A percentile compares a stretch with the other conserved stretches of the same genome.
phyloP scores from a whole-genome alignment of 2,329 filamentous ascomycete genomes.

The Tolypocladium amazonense region DNA sequence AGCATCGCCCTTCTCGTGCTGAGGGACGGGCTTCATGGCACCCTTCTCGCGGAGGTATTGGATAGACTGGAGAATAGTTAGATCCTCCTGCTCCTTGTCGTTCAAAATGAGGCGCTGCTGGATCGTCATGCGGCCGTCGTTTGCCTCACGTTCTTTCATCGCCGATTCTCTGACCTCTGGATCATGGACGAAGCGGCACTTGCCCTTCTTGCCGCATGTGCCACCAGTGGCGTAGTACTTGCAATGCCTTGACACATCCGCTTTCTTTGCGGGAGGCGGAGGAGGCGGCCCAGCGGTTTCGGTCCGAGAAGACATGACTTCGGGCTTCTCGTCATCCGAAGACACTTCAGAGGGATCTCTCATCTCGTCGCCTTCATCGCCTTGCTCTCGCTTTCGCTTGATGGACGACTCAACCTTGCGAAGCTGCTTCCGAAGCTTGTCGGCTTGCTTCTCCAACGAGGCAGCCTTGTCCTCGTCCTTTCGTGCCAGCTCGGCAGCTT shows the following conservation, averaged over 20 bases:
- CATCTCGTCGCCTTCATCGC: conserved; percentile 58
- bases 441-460: conserved; percentile 46
- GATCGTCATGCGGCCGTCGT: conserved; percentile 55
- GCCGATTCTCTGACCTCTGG: conserved; percentile 51
- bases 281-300: conserved; percentile 17
- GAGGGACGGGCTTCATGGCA: conserved; percentile 26
- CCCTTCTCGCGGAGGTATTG: conserved; percentile 53
- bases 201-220: conserved; percentile 62
- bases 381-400: conserved; percentile 58
- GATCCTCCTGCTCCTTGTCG: conserved; percentile 58
- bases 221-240: conserved; percentile 62
- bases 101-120: conserved; percentile 56
- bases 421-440: conserved; percentile 52
- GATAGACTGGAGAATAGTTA: conserved; percentile 54
- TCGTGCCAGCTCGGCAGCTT: conserved; percentile 33
- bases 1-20: conserved; percentile 3
- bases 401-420: conserved; percentile 61
- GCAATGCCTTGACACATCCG: conserved; percentile 55
- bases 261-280: conserved; percentile 41
- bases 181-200: conserved; percentile 64
- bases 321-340: conserved; percentile 49
- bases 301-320: conserved; percentile 41
- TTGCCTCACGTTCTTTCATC: conserved; percentile 51
- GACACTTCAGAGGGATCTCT: conserved; percentile 39
- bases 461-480: conserved; percentile 51